phyloP scores from a whole-genome alignment of 2,329 filamentous ascomycete genomes.

The Beauveria varroae region DNA sequence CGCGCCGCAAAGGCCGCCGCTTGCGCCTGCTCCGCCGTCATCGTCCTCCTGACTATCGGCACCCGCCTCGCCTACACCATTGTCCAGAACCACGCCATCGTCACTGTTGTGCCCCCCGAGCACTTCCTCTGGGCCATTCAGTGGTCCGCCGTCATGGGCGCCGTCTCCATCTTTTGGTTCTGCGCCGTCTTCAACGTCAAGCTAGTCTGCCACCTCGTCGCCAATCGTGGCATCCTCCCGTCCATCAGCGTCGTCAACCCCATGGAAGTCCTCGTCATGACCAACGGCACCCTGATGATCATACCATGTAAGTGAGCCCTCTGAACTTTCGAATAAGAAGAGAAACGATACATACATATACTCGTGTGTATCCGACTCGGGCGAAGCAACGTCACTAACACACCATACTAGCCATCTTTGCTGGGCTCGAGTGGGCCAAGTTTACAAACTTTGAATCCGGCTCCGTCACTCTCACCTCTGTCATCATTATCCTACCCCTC shows the following conservation, averaged over 20 bases:
- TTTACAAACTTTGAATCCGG: constrained; percentile 40
- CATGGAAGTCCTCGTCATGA: constrained; percentile 48
- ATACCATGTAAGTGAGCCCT: constrained; percentile 37
- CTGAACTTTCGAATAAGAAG: background rate
- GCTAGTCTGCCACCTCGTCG: constrained; percentile 39
- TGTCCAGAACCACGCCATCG: constrained; percentile 27
- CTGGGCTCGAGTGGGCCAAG: constrained; percentile 36
- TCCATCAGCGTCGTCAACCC: constrained; percentile 34
- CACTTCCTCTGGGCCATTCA: constrained; percentile 30
- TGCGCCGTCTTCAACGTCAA: constrained; percentile 48
- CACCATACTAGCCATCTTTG: constrained; percentile 38
- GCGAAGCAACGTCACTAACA: background rate
- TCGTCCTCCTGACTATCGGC: constrained; percentile 26
- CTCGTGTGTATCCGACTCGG: too few species aligned
- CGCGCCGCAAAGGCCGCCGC: constrained; percentile 24
- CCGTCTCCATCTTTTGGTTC: constrained; percentile 42
- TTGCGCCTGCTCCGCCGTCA: constrained; percentile 23
- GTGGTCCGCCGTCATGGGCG: constrained; percentile 31
- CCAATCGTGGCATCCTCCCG: constrained; percentile 40
- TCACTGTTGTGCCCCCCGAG: constrained; percentile 18
- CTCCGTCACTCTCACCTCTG: constrained; percentile 41
- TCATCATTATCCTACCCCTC: constrained; percentile 44
- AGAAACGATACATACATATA: background rate
- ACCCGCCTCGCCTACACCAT: constrained; percentile 28
- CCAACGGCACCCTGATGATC: constrained; percentile 49